Percentiles rank a stretch among this genome's conserved stretches.
These are phyloP conservation scores for Picea abies DNA, from an alignment of 83 land plant genomes.

Conservation along the genomic window DNA sequence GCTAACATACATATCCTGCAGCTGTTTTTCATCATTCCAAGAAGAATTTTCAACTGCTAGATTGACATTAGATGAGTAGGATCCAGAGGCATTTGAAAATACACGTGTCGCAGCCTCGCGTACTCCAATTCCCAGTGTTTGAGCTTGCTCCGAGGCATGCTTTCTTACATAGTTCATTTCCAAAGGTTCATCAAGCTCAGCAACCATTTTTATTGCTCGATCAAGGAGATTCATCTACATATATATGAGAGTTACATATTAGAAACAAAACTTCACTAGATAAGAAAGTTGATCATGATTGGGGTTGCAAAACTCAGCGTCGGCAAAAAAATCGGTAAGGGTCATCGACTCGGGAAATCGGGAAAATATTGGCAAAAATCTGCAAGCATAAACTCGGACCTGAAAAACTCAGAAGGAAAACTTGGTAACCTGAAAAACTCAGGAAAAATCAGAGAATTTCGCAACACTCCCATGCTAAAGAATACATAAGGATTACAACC, in stretches of 20 bases:
- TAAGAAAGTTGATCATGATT: not conserved
- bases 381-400: not conserved
- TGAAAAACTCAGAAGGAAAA: too few species aligned
- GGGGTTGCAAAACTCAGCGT: not conserved
- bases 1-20: constrained; percentile 98
- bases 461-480: not conserved
- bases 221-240: constrained; percentile 98
- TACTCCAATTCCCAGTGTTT: constrained; percentile 55
- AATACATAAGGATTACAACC: too few species aligned
- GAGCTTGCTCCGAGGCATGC: constrained; percentile 92
- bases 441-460: not conserved
- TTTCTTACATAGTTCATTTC: constrained; percentile 95
- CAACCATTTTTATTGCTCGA: constrained; percentile 97
- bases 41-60: constrained; percentile 99
- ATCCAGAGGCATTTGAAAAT: constrained; percentile 99
- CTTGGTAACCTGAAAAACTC: too few species aligned
- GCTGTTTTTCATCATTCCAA: constrained; percentile 99
- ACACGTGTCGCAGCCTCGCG: constrained; percentile 95
- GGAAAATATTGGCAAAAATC: not conserved
- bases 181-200: constrained; percentile 96
- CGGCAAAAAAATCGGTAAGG: not conserved
- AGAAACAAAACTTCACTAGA: not conserved
- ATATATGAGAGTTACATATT: not conserved
- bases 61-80: constrained; percentile 98
- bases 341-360: not conserved